These are phyloP conservation scores for Gomphus bonarii DNA, from an alignment of 1,284 basidiomycete genomes.

Conservation along the genomic window DNA sequence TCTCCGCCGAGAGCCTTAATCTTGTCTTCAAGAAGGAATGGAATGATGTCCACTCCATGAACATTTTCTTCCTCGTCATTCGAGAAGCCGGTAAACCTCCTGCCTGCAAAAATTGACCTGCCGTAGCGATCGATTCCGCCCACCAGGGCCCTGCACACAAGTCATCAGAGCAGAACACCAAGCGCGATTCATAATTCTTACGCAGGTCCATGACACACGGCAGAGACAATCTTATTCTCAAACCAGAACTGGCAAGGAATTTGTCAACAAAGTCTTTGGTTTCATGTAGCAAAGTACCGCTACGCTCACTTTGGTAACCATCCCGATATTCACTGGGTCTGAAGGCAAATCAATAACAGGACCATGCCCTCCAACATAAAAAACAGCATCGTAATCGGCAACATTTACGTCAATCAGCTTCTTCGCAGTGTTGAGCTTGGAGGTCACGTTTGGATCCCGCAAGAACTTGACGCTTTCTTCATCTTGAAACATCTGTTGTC, in stretches of 20 bases:
- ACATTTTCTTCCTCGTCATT: conserved; percentile 56
- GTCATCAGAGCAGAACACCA: neutral
- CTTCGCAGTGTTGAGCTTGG: conserved; percentile 51
- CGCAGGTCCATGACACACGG: conserved; percentile 72
- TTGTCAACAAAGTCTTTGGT: neutral
- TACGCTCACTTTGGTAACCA: conserved; percentile 41
- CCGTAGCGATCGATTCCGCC: conserved; percentile 42
- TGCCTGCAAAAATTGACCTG: conserved; percentile 55
- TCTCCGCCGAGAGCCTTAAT: conserved; percentile 52
- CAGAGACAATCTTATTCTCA: conserved; percentile 44
- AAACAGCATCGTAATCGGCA: conserved; percentile 62
- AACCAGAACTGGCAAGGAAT: conserved; percentile 35
- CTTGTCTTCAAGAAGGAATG: conserved; percentile 61
- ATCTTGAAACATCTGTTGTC: conserved; percentile 37
- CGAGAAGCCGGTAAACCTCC: conserved; percentile 56
- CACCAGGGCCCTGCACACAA: conserved; percentile 34
- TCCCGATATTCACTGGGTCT: conserved; percentile 46
- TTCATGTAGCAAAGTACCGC: neutral
- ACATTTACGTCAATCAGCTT: conserved; percentile 49
- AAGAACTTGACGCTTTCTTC: conserved; percentile 55
- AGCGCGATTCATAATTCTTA: conserved; percentile 15
- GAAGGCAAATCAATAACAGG: conserved; percentile 58
- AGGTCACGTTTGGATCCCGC: conserved; percentile 43
- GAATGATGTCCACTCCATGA: conserved; percentile 38
- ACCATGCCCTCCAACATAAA: conserved; percentile 72